Evolutionary conservation across 345 rosid genomes (phyloP).

Genomic region (rapeseed (Brassica napus)): DNA sequence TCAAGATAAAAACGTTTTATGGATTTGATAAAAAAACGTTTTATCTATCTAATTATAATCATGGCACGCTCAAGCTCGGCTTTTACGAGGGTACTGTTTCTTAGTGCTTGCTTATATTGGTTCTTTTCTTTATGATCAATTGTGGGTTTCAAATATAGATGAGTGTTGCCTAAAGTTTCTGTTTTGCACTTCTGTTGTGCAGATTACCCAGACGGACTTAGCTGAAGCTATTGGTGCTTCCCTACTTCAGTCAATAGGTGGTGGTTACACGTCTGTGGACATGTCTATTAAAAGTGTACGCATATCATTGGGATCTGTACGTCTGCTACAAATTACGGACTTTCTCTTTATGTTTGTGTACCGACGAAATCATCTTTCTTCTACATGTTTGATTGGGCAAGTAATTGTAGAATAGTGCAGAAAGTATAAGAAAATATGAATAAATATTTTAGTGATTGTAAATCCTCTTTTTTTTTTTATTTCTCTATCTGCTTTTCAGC

Average conservation of each 20-base stretch:
- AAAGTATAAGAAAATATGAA: no score
- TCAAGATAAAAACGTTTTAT: no score
- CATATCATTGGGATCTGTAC: no score
- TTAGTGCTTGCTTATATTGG: not conserved
- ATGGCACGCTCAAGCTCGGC: not conserved
- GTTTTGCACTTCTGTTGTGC: conserved; percentile 36
- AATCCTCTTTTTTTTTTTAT: conserved; percentile 18
- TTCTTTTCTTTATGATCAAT: not conserved
- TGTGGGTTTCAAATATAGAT: not conserved
- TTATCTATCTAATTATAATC: not conserved
- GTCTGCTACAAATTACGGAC: no score
- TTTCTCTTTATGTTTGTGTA: no score
- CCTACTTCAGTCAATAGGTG: conserved; percentile 30
- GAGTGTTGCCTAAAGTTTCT: not conserved
- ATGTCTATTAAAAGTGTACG: no score
- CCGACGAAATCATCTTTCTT: no score
- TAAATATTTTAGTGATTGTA: no score
- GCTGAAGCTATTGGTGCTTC: conserved; percentile 29
- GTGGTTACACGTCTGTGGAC: no score
- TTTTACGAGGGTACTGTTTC: not conserved
- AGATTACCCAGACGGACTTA: conserved; percentile 71
- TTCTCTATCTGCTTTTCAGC: conserved; percentile 70
- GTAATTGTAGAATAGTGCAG: no score
- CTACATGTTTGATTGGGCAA: no score
- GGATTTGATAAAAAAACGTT: no score